Percentiles rank a stretch among this genome's conserved stretches.
Conservation (phyloP, 108 stramenopile species). For the Craspedostauros australis region DNA sequence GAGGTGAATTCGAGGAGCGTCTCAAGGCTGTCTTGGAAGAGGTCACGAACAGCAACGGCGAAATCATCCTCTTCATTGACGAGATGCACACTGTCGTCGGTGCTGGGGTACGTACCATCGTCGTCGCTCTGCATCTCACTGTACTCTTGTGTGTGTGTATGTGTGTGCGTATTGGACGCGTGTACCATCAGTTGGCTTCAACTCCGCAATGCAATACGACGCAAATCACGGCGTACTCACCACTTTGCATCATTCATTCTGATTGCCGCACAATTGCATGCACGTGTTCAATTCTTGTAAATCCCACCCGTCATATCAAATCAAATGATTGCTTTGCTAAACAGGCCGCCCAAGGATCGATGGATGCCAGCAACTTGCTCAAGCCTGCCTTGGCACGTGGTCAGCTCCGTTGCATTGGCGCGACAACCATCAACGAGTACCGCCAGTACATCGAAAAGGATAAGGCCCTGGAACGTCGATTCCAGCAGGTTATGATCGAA, state of each 20-base stretch:
- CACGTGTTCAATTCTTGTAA: too few species aligned
- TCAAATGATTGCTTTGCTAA: background rate
- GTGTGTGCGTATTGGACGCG: too few species aligned
- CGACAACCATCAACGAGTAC: slow-evolving; percentile 97
- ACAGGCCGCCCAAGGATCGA: slow-evolving; percentile 71
- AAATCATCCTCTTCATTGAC: slow-evolving; percentile 97
- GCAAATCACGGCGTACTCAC: too few species aligned
- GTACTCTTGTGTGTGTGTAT: background rate
- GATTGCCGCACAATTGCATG: too few species aligned
- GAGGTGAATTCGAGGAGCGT: slow-evolving; percentile 99
- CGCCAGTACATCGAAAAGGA: slow-evolving; percentile 97
- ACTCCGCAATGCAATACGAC: too few species aligned
- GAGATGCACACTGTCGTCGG: slow-evolving; percentile 99
- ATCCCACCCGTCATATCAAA: too few species aligned
- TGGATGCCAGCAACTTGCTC: slow-evolving; percentile 97
- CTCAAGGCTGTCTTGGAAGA: slow-evolving; percentile 98
- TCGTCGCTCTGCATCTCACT: slow-evolving; percentile 12
- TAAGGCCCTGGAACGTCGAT: slow-evolving; percentile 96
- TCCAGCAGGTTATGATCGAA: slow-evolving; percentile 95
- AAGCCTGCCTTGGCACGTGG: slow-evolving; percentile 98
- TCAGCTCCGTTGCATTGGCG: slow-evolving; percentile 95
- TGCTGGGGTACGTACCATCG: slow-evolving; percentile 62
- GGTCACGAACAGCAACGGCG: slow-evolving; percentile 88
- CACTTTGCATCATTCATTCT: too few species aligned
- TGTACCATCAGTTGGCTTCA: too few species aligned